Base-by-base conservation (phyloP, 2,329 filamentous ascomycete species). In the Escovopsis weberi region DNA sequence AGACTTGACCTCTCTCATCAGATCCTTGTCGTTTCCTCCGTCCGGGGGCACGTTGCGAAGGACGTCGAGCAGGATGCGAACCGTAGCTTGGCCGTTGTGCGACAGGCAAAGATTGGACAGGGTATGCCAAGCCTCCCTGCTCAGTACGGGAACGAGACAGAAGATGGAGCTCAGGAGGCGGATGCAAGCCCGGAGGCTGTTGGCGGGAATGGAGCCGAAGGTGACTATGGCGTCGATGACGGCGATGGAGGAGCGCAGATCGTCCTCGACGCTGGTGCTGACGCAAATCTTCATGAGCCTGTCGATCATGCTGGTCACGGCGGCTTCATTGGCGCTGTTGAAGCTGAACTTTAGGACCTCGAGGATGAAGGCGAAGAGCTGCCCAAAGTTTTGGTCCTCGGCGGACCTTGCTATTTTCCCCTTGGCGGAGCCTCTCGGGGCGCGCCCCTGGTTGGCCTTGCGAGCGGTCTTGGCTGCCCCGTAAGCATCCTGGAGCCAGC, bases 261-360 rank as follows among this genome's bases (percentile, higher is more conserved):
- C 82, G 26, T 72, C 69, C 39, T 76, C 67, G 28, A 72, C 66
- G 40, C 70, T 78, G 1, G 82, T 86, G 50, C 71, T 75, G 57
- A 77, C 72, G 59, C 81, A 85, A 38, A 87, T 82, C 42, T 67
- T 61, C 38, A 85, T 66, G 8, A 84, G 62, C 11, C 69, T 69
- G 44, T 75, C 69, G 44, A 88, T 73, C 42, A 87, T 61, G 4
- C 66, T 65, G 41, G 69, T 69, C 18, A 82, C 67, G 38, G 80
- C 74, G 30, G 68, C 60, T 48, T 83, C 78, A 48, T 72, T 71
- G 23, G 81, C 76, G 30, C 77, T 70, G 50, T 79, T 81, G 57
- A 78, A 82, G 55, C 80, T 85, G 65, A 84, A 87, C 55, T 84
- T 85, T 62, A 84, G 76, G 42, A 85, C 68, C 47, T 83, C 76